phyloP scores from a whole-genome alignment of 495 filamentous ascomycete species.

The Aspergillus ellipticus region DNA sequence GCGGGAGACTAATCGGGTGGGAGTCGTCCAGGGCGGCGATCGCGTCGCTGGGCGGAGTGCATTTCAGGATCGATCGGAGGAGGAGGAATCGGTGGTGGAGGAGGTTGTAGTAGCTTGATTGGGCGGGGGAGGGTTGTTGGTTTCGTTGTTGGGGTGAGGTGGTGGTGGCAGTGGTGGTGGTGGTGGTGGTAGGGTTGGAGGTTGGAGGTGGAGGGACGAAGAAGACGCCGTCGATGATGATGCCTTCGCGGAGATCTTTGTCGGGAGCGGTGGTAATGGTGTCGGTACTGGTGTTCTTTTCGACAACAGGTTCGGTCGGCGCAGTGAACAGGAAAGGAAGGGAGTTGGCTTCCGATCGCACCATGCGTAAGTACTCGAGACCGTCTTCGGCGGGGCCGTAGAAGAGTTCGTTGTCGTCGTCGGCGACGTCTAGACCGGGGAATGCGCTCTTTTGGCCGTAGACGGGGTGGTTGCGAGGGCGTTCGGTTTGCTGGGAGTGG shows the following conservation, averaged over 20 bases:
- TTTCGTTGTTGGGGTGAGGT: background rate
- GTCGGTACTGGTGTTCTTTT: too few species aligned
- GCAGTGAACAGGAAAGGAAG: constrained; percentile 66
- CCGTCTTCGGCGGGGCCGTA: constrained; percentile 58
- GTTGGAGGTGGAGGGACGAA: background rate
- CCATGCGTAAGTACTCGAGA: constrained; percentile 71
- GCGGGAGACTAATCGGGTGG: constrained; percentile 54
- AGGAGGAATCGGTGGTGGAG: constrained; percentile 57
- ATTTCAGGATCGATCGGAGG: constrained; percentile 56
- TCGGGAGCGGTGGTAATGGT: constrained; percentile 8
- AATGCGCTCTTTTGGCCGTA: constrained; percentile 78
- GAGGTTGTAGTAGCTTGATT: constrained; percentile 58
- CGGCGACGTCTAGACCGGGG: constrained; percentile 61
- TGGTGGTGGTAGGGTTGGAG: background rate
- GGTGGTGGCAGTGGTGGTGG: background rate
- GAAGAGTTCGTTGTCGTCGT: constrained; percentile 47
- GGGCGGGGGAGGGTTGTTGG: constrained; percentile 39
- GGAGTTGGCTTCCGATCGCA: constrained; percentile 68
- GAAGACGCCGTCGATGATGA: background rate
- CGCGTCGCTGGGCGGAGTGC: constrained; percentile 46
- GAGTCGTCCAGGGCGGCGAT: constrained; percentile 50
- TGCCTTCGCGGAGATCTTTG: background rate
- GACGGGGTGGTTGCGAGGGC: constrained; percentile 55
- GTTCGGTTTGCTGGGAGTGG: constrained; percentile 21
- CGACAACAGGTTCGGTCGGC: too few species aligned